Evolutionary conservation across 768 basidiomycete genomes (phyloP).

Genomic region (Udeniomyces megalosporus): DNA sequence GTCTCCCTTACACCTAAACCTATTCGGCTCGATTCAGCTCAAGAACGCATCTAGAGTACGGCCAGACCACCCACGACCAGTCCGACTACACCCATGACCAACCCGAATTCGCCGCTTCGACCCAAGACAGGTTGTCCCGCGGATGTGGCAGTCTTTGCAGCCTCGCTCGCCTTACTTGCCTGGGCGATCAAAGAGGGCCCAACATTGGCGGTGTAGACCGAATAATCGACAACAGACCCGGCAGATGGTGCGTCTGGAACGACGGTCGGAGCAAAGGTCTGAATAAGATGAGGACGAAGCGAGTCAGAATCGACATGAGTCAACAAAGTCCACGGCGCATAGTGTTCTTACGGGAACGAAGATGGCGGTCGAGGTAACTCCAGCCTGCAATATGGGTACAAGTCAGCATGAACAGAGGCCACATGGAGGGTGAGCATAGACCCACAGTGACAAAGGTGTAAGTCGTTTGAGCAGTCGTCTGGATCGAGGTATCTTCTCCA

Average conservation of each 20-base stretch:
- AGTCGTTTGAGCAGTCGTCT: neutral
- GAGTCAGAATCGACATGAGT: neutral
- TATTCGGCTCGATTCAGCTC: no score
- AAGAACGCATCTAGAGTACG: neutral
- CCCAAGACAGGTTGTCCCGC: no score
- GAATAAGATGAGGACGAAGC: neutral
- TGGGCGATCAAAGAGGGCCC: neutral
- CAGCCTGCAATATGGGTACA: no score
- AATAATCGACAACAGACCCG: neutral
- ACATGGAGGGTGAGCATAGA: no score
- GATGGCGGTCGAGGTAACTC: neutral
- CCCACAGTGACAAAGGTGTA: neutral
- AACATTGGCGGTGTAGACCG: neutral
- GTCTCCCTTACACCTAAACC: no score
- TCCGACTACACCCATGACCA: neutral
- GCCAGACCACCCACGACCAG: neutral
- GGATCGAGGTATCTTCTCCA: neutral
- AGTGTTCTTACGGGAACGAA: slow-evolving; percentile 5
- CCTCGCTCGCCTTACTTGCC: neutral
- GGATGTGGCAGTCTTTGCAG: neutral
- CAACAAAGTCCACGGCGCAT: no score
- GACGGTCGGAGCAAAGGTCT: slow-evolving; percentile 9
- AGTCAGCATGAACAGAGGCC: no score
- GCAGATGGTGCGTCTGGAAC: neutral
- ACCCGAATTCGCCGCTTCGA: neutral